Evolutionary conservation across 2,329 filamentous ascomycete species (phyloP).

Genomic region (Diplodia corticola): DNA sequence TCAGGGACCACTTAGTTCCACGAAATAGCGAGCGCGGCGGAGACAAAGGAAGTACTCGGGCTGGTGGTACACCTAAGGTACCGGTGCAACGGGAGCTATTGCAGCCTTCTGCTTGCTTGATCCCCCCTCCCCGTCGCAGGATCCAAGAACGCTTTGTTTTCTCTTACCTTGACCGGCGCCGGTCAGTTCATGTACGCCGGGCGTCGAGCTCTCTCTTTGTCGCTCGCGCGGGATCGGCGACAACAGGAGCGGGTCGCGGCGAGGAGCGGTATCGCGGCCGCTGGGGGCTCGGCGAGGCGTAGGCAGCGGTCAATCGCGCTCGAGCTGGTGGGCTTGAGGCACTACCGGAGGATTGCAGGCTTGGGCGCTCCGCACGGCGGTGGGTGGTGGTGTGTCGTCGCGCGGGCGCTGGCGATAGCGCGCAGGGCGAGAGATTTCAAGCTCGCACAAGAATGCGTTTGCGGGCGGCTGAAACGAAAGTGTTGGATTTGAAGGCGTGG

Average conservation of each 20-base stretch:
- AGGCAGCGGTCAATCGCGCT: conserved; percentile 9
- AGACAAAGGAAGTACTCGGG: conserved; percentile 23
- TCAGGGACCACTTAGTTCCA: conserved; percentile 17
- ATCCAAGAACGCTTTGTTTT: conserved; percentile 20
- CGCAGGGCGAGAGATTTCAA: conserved; percentile 16
- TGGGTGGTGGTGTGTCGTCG: conserved; percentile 9
- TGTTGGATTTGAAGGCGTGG: conserved; percentile 17
- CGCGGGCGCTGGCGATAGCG: not conserved
- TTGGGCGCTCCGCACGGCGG: not conserved
- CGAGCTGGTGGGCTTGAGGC: not conserved
- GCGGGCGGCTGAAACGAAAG: conserved; percentile 21
- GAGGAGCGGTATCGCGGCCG: conserved; percentile 1
- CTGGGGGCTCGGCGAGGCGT: not conserved
- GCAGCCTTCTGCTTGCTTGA: conserved; percentile 16
- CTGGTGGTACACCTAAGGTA: conserved; percentile 22
- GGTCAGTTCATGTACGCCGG: conserved; percentile 21
- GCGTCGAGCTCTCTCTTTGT: conserved; percentile 9
- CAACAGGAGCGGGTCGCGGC: not conserved
- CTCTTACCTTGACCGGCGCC: conserved; percentile 11
- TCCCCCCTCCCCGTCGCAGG: conserved; percentile 8
- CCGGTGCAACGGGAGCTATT: conserved; percentile 22
- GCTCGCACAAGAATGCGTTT: conserved; percentile 21
- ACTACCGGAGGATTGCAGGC: not conserved
- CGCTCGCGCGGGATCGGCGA: not conserved
- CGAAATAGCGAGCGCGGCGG: conserved; percentile 11